Evolutionary conservation across 257 asterid species (phyloP), one percentile per base, ranked within the genome.

Genomic region (Coffea canephora): DNA sequence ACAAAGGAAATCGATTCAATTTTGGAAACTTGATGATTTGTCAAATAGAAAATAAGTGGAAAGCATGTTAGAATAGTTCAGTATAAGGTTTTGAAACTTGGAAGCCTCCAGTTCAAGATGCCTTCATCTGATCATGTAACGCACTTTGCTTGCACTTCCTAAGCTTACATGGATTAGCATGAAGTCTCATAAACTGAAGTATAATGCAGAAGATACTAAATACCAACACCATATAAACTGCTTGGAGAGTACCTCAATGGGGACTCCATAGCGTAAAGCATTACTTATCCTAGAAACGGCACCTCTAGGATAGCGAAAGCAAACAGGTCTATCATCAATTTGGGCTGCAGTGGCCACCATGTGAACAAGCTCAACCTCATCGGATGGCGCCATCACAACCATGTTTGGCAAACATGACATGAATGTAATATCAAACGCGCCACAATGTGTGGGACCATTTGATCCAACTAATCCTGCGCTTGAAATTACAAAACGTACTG

Each of bases 381-480:
- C 98, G 1, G 97, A 91, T 19, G 98, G 97, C 61, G 97, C 97
- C 98, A 94, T 94, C 82, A 92, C 98, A 77, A 94, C 85, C 97
- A 92, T 94, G 91, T 94, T 94, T 16, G 98, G 98, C 86, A 94
- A 87, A 86, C 96, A 94, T 19, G 97, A 87, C 98, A 94, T 94
- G 76, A 87, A 92, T 36, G 98, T 86, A 76, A 94, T 86, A 80
- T 94, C 97, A 78, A 94, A 94, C 27, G 98, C 86, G 73, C 97
- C 97, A 61, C 94, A 87, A 27, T 94, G 95, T 5, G 86, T 76
- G 25, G 97, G 92, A 49, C 98, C 98, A 52, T 89, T 93, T 15
- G 96, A 90, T 43, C 98, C 98, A 66, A 88, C 97, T 77, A 92
- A 74, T 62, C 98, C 98, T 2, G 97, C 98, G 78, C 95, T 86